Conservation (phyloP, 78 protist genomes). For the Capsaspora owczarzaki region DNA sequence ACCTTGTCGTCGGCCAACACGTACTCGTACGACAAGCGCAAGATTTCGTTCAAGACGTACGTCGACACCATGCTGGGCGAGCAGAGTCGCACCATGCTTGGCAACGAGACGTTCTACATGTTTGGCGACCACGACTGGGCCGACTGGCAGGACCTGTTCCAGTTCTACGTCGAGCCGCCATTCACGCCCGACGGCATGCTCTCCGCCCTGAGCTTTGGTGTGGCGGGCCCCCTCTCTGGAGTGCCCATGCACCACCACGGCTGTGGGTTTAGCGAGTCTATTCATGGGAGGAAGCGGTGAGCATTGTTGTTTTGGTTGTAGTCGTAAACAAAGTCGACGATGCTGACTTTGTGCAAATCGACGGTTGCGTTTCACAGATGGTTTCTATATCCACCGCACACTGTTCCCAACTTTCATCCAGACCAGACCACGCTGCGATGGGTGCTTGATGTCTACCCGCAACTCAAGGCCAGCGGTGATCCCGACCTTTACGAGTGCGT, state of each 20-base stretch:
- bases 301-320: too few species aligned
- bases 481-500: not conserved
- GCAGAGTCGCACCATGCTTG: not conserved
- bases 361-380: too few species aligned
- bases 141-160: not conserved
- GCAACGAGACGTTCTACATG: not conserved
- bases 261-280: not conserved
- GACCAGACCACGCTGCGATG: not conserved
- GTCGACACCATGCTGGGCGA: not conserved
- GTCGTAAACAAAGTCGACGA: too few species aligned
- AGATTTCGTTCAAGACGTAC: not conserved
- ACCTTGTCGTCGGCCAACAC: not conserved
- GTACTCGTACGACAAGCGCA: not conserved
- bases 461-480: not conserved
- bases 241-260: not conserved
- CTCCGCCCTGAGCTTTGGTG: not conserved
- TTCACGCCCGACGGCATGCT: not conserved
- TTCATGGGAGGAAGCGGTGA: not conserved
- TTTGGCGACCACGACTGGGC: not conserved
- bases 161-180: not conserved
- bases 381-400: not conserved
- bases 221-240: not conserved
- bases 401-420: not conserved
- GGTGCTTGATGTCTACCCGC: not conserved
- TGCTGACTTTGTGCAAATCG: too few species aligned